These are phyloP conservation scores for Wickerhamomyces bisporus DNA, from an alignment of 805 yeast species.

Conservation along the genomic window DNA sequence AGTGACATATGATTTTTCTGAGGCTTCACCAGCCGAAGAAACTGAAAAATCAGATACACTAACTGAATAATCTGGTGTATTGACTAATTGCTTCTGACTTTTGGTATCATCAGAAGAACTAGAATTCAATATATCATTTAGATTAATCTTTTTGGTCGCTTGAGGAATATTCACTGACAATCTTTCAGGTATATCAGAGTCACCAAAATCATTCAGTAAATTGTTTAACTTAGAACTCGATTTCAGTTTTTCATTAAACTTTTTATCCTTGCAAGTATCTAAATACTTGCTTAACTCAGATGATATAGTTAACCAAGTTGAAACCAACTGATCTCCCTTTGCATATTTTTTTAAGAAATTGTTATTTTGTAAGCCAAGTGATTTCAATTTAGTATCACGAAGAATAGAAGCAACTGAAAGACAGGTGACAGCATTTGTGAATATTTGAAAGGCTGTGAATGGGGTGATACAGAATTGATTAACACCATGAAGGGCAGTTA, in stretches of 20 bases:
- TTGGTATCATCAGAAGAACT: neutral
- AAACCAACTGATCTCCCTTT: slow-evolving; percentile 28
- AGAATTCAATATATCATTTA: slow-evolving; percentile 12
- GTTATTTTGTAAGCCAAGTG: slow-evolving; percentile 22
- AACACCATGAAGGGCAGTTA: slow-evolving; percentile 18
- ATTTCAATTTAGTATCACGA: slow-evolving; percentile 17
- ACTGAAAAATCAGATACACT: neutral
- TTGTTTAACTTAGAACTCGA: slow-evolving; percentile 22
- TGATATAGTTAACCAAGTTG: slow-evolving; percentile 27
- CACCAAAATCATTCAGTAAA: slow-evolving; percentile 29
- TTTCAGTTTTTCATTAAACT: slow-evolving; percentile 13
- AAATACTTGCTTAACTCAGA: slow-evolving; percentile 24
- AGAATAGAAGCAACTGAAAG: slow-evolving; percentile 29
- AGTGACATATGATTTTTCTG: neutral
- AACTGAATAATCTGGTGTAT: neutral
- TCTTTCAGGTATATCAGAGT: slow-evolving; percentile 24
- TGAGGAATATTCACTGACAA: slow-evolving; percentile 9
- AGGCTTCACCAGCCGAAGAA: neutral
- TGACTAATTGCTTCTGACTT: neutral
- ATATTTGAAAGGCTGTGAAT: slow-evolving; percentile 33
- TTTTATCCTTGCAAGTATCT: slow-evolving; percentile 10
- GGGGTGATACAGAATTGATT: slow-evolving; percentile 32
- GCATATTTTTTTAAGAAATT: slow-evolving; percentile 25
- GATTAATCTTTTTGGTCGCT: slow-evolving; percentile 7
- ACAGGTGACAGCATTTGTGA: slow-evolving; percentile 32